Conservation (phyloP, 169 alveolate genomes). For the Amoebophrya sp. region DNA sequence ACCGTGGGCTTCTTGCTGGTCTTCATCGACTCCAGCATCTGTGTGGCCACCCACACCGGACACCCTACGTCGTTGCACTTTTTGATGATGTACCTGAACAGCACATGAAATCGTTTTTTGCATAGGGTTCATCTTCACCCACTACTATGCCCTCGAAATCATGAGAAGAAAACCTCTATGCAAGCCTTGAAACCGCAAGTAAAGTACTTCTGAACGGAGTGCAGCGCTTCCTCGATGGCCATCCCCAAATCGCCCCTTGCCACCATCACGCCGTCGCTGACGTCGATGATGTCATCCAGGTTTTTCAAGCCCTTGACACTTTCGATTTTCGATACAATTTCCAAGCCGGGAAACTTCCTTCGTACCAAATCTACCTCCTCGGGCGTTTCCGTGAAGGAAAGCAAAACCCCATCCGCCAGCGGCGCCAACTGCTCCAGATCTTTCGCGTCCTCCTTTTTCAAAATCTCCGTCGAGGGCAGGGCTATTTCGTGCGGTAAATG, state of each 20-base stretch:
- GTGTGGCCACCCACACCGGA: conserved; percentile 95
- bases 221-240: conserved; percentile 79
- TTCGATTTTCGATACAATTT: conserved; percentile 92
- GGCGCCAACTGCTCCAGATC: background rate
- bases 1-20: conserved; percentile 93
- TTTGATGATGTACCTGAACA: background rate
- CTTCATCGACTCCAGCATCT: conserved; percentile 95
- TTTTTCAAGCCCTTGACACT: conserved; percentile 88
- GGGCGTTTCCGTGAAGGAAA: background rate
- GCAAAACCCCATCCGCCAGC: background rate
- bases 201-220: background rate
- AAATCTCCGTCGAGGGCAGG: background rate
- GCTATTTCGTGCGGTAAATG: background rate
- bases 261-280: conserved; percentile 94
- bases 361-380: background rate
- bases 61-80: conserved; percentile 84
- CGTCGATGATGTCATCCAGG: conserved; percentile 86
- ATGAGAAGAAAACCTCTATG: too few species aligned
- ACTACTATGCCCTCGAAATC: too few species aligned
- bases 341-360: background rate
- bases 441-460: background rate
- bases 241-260: conserved; percentile 96
- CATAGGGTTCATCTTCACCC: too few species aligned
- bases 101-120: too few species aligned
- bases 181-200: too few species aligned